Conservation (phyloP, 352 stramenopile genomes). For the Globisporangium canariense region DNA sequence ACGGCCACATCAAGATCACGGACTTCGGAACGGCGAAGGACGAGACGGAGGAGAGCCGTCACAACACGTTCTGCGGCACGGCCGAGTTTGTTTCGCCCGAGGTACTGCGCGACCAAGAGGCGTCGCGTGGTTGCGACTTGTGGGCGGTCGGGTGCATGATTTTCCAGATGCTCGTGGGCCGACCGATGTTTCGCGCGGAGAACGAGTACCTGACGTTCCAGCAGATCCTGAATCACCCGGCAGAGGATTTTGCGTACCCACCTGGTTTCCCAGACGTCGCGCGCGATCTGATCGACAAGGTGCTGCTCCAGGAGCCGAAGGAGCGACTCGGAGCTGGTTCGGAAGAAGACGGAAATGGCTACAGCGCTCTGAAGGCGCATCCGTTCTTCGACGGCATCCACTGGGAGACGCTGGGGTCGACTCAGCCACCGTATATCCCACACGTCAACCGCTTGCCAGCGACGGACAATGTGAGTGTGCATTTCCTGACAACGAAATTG, state of each 20-base stretch:
- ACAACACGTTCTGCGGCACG: slow-evolving; percentile 90
- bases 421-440: slow-evolving; percentile 54
- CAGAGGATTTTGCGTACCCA: slow-evolving; percentile 76
- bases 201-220: slow-evolving; percentile 92
- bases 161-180: slow-evolving; percentile 86
- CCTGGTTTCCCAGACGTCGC: slow-evolving; percentile 53
- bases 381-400: slow-evolving; percentile 84
- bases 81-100: slow-evolving; percentile 92
- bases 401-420: slow-evolving; percentile 55
- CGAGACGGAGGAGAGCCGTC: slow-evolving; percentile 71
- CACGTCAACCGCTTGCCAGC: slow-evolving; percentile 53
- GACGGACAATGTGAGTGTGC: slow-evolving; percentile 58
- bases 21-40: slow-evolving; percentile 90
- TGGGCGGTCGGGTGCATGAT: slow-evolving; percentile 92
- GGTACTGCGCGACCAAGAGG: slow-evolving; percentile 82
- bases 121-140: slow-evolving; percentile 81
- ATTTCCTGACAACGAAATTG: too few species aligned
- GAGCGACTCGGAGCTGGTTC: slow-evolving; percentile 67
- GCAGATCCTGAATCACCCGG: slow-evolving; percentile 83
- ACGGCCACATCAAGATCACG: slow-evolving; percentile 88
- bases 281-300: slow-evolving; percentile 71
- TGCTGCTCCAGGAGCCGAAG: slow-evolving; percentile 71
- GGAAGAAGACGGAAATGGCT: slow-evolving; percentile 76
- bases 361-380: slow-evolving; percentile 65
- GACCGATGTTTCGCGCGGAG: slow-evolving; percentile 83